Evolutionary conservation across 176 grass and related monocot genomes (phyloP).

Genomic region (Oryza officinalis): DNA sequence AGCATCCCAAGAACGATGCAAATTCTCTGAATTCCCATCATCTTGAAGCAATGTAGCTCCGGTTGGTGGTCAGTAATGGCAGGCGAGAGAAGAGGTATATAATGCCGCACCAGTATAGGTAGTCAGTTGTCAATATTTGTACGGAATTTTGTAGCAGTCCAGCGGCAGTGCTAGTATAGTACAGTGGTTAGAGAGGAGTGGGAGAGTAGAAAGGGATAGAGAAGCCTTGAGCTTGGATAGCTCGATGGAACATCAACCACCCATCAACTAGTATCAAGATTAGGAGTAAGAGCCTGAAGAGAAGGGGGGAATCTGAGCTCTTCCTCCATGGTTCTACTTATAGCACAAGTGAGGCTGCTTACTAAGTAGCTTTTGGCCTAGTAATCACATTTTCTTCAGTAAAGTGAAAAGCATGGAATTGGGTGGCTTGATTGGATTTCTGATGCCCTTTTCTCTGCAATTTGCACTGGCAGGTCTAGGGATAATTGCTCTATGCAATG

Average conservation of each 20-base stretch:
- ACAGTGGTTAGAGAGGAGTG: conserved; percentile 35
- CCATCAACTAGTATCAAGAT: conserved; percentile 40
- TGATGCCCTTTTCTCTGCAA: conserved; percentile 32
- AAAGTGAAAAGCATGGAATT: conserved; percentile 28
- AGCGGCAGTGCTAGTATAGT: conserved; percentile 16
- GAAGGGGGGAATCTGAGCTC: conserved; percentile 41
- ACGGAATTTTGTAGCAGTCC: not conserved
- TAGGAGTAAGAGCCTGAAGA: conserved; percentile 5
- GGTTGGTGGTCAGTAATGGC: conserved; percentile 26
- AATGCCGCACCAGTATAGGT: conserved; percentile 26
- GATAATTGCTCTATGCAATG: conserved; percentile 7
- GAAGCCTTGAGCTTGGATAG: not conserved
- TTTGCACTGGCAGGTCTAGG: conserved; percentile 21
- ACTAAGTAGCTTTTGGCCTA: conserved; percentile 7
- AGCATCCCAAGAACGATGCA: conserved; percentile 2
- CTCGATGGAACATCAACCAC: conserved; percentile 7
- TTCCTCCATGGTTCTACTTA: conserved; percentile 27
- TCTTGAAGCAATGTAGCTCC: conserved; percentile 38
- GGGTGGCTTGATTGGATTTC: conserved; percentile 44
- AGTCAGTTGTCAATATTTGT: conserved; percentile 16
- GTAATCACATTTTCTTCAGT: conserved; percentile 27
- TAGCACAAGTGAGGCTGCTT: conserved; percentile 23
- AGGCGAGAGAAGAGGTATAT: conserved; percentile 31
- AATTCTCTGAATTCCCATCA: conserved; percentile 38
- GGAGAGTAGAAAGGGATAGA: conserved; percentile 31